Conservation (phyloP, 2,329 filamentous ascomycete genomes). For the Ophiostoma tasmaniense region DNA sequence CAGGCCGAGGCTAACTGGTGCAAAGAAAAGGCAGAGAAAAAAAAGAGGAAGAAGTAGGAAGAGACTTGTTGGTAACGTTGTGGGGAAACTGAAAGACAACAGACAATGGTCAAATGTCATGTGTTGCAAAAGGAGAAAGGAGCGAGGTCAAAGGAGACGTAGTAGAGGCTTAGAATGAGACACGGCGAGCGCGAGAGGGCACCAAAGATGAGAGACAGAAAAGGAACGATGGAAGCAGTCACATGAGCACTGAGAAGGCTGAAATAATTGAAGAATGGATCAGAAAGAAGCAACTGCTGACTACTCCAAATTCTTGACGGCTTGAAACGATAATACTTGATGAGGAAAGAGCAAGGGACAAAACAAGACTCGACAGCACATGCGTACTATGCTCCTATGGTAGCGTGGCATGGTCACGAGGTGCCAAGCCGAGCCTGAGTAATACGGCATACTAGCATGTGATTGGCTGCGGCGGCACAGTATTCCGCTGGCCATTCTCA, state of each 20-base stretch:
- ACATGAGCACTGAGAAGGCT: conserved; percentile 1
- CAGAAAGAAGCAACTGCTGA: not conserved
- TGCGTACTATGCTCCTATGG: too few relatives aligned
- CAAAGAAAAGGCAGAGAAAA: not conserved
- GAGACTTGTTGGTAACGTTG: not conserved
- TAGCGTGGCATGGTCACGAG: conserved; percentile 1
- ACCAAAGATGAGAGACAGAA: not conserved
- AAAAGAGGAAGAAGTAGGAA: not conserved
- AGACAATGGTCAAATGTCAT: not conserved
- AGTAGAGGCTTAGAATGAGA: not conserved
- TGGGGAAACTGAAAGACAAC: not conserved
- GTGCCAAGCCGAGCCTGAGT: conserved; percentile 3
- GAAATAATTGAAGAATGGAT: not conserved
- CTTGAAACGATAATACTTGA: not conserved
- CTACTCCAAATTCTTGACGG: not conserved
- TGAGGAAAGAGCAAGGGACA: not conserved
- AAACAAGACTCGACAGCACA: not conserved
- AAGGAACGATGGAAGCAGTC: not conserved
- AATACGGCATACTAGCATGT: not conserved
- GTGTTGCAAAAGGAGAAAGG: not conserved
- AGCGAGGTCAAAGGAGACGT: not conserved
- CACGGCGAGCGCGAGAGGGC: not conserved
- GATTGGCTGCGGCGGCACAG: not conserved
- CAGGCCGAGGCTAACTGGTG: too few relatives aligned
- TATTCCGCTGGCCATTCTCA: not conserved